Evolutionary conservation across 2,329 filamentous ascomycete species (phyloP).

Genomic region (Venturiaceae sp.): DNA sequence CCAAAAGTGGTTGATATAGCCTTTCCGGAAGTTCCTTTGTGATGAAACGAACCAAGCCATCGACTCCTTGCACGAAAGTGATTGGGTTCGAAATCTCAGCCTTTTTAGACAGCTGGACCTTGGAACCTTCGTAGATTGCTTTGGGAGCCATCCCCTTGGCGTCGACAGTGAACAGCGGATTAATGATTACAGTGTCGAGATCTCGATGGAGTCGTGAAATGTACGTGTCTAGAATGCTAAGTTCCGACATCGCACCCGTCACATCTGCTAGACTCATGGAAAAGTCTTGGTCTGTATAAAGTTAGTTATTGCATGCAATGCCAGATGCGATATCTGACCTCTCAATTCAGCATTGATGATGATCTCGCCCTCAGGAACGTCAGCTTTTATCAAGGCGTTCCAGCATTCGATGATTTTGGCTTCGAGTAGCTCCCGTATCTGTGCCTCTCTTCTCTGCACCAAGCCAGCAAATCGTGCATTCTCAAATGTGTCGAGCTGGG

Average conservation of each 20-base stretch:
- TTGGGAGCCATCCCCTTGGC: slow-evolving; percentile 23
- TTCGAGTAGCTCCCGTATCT: slow-evolving; percentile 56
- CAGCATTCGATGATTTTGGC: slow-evolving; percentile 62
- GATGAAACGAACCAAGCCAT: slow-evolving; percentile 39
- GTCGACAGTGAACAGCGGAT: slow-evolving; percentile 42
- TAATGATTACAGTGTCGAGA: slow-evolving; percentile 51
- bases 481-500: slow-evolving; percentile 49
- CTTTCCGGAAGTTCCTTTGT: slow-evolving; percentile 37
- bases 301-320: not conserved
- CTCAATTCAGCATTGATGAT: slow-evolving; percentile 34
- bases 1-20: slow-evolving; percentile 48
- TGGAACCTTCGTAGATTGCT: slow-evolving; percentile 24
- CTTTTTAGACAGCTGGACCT: slow-evolving; percentile 21
- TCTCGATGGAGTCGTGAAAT: slow-evolving; percentile 51
- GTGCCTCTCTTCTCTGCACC: slow-evolving; percentile 53
- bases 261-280: slow-evolving; percentile 22
- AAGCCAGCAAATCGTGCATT: slow-evolving; percentile 32
- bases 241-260: slow-evolving; percentile 23
- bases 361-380: slow-evolving; percentile 32
- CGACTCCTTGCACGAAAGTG: slow-evolving; percentile 19
- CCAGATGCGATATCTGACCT: slow-evolving; percentile 40
- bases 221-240: slow-evolving; percentile 38
- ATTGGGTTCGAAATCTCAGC: slow-evolving; percentile 19
- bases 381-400: slow-evolving; percentile 50
- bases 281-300: slow-evolving; percentile 11